Evolutionary conservation across 2,329 filamentous ascomycete genomes (phyloP).

Genomic region (Cladobotryum mycophilum): DNA sequence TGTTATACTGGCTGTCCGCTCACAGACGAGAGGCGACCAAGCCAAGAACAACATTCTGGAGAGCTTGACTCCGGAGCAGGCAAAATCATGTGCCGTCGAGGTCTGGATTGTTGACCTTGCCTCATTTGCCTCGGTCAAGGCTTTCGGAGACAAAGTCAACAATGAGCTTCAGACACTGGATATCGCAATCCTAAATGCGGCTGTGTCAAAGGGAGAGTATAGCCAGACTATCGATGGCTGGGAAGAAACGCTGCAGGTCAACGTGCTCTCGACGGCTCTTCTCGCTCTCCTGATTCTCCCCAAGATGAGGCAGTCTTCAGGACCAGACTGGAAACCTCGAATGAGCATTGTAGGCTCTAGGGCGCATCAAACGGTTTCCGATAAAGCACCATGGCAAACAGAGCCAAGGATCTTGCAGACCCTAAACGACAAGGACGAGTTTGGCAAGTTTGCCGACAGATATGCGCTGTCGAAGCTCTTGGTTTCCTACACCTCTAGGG

Average conservation of each 20-base stretch:
- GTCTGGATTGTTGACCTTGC: conserved; percentile 5
- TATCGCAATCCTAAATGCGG: conserved; percentile 25
- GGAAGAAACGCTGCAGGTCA: conserved; percentile 51
- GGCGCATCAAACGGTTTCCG: conserved; percentile 1
- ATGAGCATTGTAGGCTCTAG: conserved; percentile 8
- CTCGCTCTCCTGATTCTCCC: conserved; percentile 42
- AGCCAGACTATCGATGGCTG: conserved; percentile 32
- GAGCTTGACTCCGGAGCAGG: not conserved
- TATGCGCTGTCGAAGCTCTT: conserved; percentile 3
- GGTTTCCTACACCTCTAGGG: not conserved
- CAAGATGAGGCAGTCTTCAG: conserved; percentile 9
- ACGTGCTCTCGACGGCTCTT: conserved; percentile 49
- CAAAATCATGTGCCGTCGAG: not conserved
- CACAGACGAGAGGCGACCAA: not conserved
- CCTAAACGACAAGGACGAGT: conserved; percentile 1
- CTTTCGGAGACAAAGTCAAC: not conserved
- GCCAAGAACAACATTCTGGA: conserved; percentile 4
- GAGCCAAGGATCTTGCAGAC: not conserved
- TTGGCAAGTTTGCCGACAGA: not conserved
- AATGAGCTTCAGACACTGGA: conserved; percentile 13
- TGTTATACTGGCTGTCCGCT: conserved; percentile 4
- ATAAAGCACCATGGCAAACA: conserved; percentile 3
- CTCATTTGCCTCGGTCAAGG: conserved; percentile 5
- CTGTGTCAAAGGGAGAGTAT: conserved; percentile 15
- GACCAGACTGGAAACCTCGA: conserved; percentile 6